These are phyloP conservation scores for Globisporangium solare DNA, from an alignment of 352 stramenopile genomes.

Conservation along the genomic window DNA sequence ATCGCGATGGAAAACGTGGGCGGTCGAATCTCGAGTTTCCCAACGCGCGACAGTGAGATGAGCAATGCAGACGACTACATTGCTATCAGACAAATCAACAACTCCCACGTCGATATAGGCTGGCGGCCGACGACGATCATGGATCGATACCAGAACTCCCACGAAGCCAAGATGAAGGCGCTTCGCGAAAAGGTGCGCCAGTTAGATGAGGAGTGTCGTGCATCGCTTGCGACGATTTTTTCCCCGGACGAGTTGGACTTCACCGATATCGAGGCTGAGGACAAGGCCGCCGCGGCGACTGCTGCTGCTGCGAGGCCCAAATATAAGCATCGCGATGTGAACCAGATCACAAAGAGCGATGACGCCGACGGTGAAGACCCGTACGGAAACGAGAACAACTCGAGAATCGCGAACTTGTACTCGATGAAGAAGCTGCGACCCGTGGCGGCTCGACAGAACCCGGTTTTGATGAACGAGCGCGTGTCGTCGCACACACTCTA, in stretches of 20 bases:
- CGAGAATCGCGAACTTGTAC: constrained; percentile 16
- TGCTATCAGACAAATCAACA: constrained; percentile 7
- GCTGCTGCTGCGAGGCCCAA: constrained; percentile 5
- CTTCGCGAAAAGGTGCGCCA: constrained; percentile 34
- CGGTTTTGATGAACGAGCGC: constrained; percentile 27
- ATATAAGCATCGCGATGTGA: constrained; percentile 13
- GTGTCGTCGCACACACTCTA: constrained; percentile 34
- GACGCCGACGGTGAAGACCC: neutral
- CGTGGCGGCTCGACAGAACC: constrained; percentile 12
- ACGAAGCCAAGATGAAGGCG: constrained; percentile 41
- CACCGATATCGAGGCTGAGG: constrained; percentile 22
- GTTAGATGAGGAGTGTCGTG: constrained; percentile 50
- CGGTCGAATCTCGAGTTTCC: constrained; percentile 33
- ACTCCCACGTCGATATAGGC: constrained; percentile 15
- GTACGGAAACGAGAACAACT: constrained; percentile 15
- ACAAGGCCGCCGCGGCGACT: neutral
- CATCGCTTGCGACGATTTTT: constrained; percentile 50
- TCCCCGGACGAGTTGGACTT: constrained; percentile 45
- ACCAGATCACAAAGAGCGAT: neutral
- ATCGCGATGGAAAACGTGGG: constrained; percentile 45
- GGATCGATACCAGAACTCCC: constrained; percentile 35
- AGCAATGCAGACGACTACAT: constrained; percentile 5
- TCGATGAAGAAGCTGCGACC: constrained; percentile 14
- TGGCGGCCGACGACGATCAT: constrained; percentile 46
- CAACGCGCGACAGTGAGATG: neutral